Base-by-base conservation (phyloP, 805 yeast genomes). In the Metschnikowia koreensis region DNA sequence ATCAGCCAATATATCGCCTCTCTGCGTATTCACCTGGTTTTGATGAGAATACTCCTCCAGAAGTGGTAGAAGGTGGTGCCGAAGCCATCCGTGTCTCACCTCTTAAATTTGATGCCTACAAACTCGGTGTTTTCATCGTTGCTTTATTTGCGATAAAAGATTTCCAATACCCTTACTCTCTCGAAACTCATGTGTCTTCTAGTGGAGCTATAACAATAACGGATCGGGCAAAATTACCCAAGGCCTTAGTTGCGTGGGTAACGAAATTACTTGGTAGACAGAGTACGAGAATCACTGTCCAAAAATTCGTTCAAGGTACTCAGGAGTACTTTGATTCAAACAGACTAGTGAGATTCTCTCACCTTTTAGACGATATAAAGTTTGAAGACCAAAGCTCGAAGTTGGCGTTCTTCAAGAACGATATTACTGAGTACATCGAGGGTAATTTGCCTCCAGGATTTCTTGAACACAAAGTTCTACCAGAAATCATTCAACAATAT, bases 381-480 rank as follows among this genome's bases (percentile, higher is more conserved):
- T 73, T 86, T 58, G 79, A 80, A 51, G 69, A 68, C 22, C 78
- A 77, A 12, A 73, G 68, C 15, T 87, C 85, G 48, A 86, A 85
- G 60, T 61, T 84, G 49, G 68, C 55, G 1, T 74, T 71, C 43
- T 68, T 74, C 58, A 73, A 65, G 50, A 55, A 55, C 43, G 72
- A 69, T 44, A 60, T 74, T 33, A 59, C 66, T 1, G 46, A 52
- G 16, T 66, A 62, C 48, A 48, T 61, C 26, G 56, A 65, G 13
- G 57, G 58, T 15, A 61, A 63, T 15, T 73, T 67, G 79, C 89
- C 64, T 51, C 77, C 46, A 74, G 88, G 58, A 70, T 83, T 65
- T 62, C 60, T 89, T 37, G 84, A 82, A 39, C 70, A 79, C 52
- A 79, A 79, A 54, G 68, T 90, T 9, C 66, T 92, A n/a, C 96